These are phyloP conservation scores for Cryptosporidium sp. DNA, from an alignment of 169 alveolate genomes.

Conservation along the genomic window DNA sequence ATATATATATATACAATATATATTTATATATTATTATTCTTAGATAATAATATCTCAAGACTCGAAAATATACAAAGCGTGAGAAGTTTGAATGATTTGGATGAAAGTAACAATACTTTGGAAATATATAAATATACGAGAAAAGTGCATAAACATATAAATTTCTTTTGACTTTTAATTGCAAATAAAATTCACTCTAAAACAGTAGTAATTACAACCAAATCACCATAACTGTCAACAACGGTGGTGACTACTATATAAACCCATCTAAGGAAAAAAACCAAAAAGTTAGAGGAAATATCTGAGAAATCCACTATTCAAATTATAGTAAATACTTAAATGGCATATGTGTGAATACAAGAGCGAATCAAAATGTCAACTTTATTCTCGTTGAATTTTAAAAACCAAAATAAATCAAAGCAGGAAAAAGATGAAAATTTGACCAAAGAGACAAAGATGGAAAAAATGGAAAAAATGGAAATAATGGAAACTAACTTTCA, in stretches of 20 bases:
- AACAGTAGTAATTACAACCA: no score
- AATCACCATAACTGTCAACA: background rate
- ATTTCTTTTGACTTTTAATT: background rate
- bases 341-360: background rate
- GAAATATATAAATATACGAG: slow-evolving; percentile 2
- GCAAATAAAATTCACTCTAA: background rate
- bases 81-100: background rate
- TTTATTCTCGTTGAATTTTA: slow-evolving; percentile 17
- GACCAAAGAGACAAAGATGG: background rate
- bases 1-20: background rate
- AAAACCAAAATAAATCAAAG: slow-evolving; percentile 40
- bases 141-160: background rate
- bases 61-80: slow-evolving; percentile 42
- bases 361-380: slow-evolving; percentile 29
- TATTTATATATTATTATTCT: background rate
- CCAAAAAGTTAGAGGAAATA: background rate
- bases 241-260: background rate
- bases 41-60: slow-evolving; percentile 17
- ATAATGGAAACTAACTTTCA: slow-evolving; percentile 18
- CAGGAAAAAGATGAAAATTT: slow-evolving; percentile 15
- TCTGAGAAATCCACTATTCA: background rate
- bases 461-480: background rate
- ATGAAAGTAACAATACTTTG: background rate
- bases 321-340: background rate
- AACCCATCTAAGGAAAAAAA: background rate